These are phyloP conservation scores for Pythium chondricola DNA, from an alignment of 352 stramenopile species.

Conservation along the genomic window DNA sequence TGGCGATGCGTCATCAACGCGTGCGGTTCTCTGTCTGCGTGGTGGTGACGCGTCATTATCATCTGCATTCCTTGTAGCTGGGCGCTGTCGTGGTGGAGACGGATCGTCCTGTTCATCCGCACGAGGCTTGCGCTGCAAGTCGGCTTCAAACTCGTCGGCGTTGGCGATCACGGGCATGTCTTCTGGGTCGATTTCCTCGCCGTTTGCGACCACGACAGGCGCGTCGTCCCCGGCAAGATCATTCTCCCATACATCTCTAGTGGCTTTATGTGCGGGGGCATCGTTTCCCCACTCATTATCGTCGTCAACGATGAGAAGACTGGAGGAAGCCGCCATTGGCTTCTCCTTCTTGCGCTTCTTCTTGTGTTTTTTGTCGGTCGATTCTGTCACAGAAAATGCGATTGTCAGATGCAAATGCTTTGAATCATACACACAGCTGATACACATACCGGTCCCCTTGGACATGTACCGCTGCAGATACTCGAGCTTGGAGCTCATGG, in stretches of 20 bases:
- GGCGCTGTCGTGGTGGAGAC: slow-evolving; percentile 3
- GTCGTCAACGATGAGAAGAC: slow-evolving; percentile 45
- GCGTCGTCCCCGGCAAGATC: slow-evolving; percentile 15
- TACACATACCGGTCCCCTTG: slow-evolving; percentile 20
- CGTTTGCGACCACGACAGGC: slow-evolving; percentile 39
- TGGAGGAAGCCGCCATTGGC: not conserved
- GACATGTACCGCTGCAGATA: slow-evolving; percentile 78
- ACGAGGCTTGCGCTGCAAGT: slow-evolving; percentile 20
- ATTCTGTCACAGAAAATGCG: slow-evolving; percentile 8
- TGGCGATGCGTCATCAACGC: slow-evolving; percentile 1
- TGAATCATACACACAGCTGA: not conserved
- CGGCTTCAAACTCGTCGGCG: slow-evolving; percentile 52
- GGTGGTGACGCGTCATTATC: slow-evolving; percentile 27
- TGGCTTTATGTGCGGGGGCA: not conserved
- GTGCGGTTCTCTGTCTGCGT: not conserved
- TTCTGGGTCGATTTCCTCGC: slow-evolving; percentile 44
- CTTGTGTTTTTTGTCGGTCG: slow-evolving; percentile 51
- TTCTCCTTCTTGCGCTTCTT: slow-evolving; percentile 50
- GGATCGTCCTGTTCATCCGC: slow-evolving; percentile 10
- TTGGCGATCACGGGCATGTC: slow-evolving; percentile 72
- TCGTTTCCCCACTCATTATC: slow-evolving; percentile 24
- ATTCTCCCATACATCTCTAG: not conserved
- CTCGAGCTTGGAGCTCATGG: slow-evolving; percentile 65
- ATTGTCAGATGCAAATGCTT: slow-evolving; percentile 1
- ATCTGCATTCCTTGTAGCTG: too few relatives aligned